These are phyloP conservation scores for Brasenia schreberi DNA, from an alignment of 164 flowering plant genomes.

Conservation along the genomic window DNA sequence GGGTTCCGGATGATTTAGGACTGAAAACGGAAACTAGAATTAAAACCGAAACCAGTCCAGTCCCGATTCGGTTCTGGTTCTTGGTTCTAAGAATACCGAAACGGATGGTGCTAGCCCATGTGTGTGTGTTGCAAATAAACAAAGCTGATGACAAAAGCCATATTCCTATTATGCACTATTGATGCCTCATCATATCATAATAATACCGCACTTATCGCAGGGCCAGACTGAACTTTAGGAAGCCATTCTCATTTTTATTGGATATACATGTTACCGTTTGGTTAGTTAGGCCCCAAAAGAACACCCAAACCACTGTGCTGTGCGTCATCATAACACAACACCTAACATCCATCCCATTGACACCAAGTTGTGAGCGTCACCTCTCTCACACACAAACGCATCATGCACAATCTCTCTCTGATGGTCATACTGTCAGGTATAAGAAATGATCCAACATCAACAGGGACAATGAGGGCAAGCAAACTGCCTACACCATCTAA, in stretches of 20 bases:
- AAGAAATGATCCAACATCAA: neutral
- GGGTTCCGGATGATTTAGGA: too few relatives aligned
- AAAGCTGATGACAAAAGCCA: too few relatives aligned
- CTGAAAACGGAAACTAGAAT: too few relatives aligned
- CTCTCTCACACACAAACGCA: neutral
- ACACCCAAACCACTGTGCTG: neutral
- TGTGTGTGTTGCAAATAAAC: too few relatives aligned
- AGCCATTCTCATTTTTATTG: neutral
- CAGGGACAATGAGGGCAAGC: neutral
- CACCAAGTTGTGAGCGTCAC: neutral
- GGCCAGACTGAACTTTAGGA: neutral
- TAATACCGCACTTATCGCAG: neutral
- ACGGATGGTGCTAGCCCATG: too few relatives aligned
- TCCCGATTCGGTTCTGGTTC: too few relatives aligned
- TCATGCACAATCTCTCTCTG: too few relatives aligned
- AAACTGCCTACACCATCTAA: neutral
- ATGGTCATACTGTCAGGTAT: too few relatives aligned
- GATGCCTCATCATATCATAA: neutral
- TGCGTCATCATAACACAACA: too few relatives aligned
- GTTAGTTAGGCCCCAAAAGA: neutral
- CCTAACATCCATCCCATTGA: neutral
- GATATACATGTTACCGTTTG: neutral
- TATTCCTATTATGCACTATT: too few relatives aligned
- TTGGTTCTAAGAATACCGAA: too few relatives aligned
- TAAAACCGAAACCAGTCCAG: too few relatives aligned